Evolutionary conservation across 2,329 filamentous ascomycete genomes (phyloP), one percentile per base, ranked within the genome.

Genomic region (Fusarium aywerte): DNA sequence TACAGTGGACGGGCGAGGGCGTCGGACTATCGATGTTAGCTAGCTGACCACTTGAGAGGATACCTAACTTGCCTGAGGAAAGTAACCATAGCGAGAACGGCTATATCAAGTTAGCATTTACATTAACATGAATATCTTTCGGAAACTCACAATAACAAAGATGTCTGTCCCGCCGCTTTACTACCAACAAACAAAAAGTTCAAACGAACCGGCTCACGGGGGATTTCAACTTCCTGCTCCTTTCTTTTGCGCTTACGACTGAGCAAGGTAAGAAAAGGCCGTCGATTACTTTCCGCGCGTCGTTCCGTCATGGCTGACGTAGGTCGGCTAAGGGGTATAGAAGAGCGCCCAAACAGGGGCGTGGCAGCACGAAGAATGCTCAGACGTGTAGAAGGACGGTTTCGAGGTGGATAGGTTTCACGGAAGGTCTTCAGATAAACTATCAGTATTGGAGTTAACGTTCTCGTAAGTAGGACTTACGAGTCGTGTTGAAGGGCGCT

Each of bases 101-200:
- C 78, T 80, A n/a, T n/a, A 10, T 6, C 35, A 10, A 27, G 7
- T 67, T 21, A 67, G 58, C 10, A 53, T 0, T 15, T 7, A 3
- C 4, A 0, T 2, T 0, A 29, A n/a, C n/a, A 13, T 5, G 7
- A 1, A 36, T 6, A 4, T 11, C 4, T 0, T 6, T 10, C 0
- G 3, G 10, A 2, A n/a, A 69, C 76, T 52, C 40, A 80, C 78
- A 79, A 80, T 18, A 80, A 68, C 53, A 80, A 65, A 12, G 77
- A 78, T 2, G 79, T 80, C 68, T 80, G 79, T 3, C 79, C 79
- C 3, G 71, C 68, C 1, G 47, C 54, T 4, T 68, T 68, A 18
- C 73, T 72, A 1, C 79, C 79, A 2, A 80, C 76, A 58, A 79
- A 80, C 57, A 80, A 58, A 55, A 79, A 78, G 36, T 76, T 78